Evolutionary conservation across 2,329 filamentous ascomycete species (phyloP), one percentile per base, ranked within the genome.

Genomic region (Acrocalymma vagum): DNA sequence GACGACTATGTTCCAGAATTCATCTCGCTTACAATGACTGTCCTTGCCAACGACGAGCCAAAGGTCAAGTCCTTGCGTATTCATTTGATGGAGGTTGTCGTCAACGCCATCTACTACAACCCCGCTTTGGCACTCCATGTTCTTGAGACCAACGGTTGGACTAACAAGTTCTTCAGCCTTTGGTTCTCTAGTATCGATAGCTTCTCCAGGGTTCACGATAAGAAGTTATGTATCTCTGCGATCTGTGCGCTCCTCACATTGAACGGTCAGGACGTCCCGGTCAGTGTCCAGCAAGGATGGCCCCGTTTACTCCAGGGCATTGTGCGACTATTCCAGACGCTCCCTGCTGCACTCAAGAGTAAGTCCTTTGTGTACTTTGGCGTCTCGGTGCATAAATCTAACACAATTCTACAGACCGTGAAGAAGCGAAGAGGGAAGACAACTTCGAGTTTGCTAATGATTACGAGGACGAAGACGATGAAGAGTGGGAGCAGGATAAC

Each of bases 61-160:
- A 92, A 91, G 72, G 86, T 95, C 57, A 96, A 95, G 78, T 92
- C 90, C 3, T 95, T 96, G 71, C 87, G 90, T 61, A 92, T 97
- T 38, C 93, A 99, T 69, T 76, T 99, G 29, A 95, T 99, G 88
- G 94, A 99, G 75, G 95, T 99, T 85, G 85, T 99, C 43, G 96
- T 99, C 78, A 97, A 97, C 72, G 85, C 89, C 39, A 91, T 97
- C 60, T 95, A 97, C 79, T 99, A 99, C 79, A 96, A 96, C 75
- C 92, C 94, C 2, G 74, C 87, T 29, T 79, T 96, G 45, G 82
- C 91, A 16, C 81, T 99, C 15, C 86, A 91, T 48, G 84, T 96
- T 24, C 81, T 99, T n/a, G 94, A 99, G 74, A 75, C 80, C 37
- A 93, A 95, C 62, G 87, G 84, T 46, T 96, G 92, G 93, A 97